Evolutionary conservation across 495 filamentous ascomycete species (phyloP).

Genomic region (Neurospora sp.): DNA sequence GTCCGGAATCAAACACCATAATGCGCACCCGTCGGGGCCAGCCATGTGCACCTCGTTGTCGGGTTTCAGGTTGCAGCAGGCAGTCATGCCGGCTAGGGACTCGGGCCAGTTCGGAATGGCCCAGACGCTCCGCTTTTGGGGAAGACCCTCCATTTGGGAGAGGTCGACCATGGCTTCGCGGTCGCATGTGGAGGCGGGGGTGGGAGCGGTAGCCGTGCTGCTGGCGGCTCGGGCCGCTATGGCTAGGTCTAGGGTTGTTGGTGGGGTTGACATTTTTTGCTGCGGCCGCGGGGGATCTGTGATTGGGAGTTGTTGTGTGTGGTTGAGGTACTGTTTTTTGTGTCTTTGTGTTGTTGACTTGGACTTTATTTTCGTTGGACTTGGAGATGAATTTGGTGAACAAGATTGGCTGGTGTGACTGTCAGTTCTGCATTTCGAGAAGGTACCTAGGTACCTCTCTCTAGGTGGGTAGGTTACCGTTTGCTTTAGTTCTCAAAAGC

Average conservation of each 20-base stretch:
- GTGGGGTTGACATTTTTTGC: not conserved
- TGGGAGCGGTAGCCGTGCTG: not conserved
- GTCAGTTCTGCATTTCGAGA: too few species aligned
- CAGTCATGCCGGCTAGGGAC: not conserved
- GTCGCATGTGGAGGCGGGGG: not conserved
- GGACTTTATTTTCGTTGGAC: not conserved
- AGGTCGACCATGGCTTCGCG: not conserved
- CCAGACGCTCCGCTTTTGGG: not conserved
- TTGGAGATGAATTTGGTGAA: not conserved
- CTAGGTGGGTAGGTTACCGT: not conserved
- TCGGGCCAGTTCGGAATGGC: not conserved
- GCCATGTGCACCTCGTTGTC: not conserved
- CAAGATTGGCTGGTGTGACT: not conserved
- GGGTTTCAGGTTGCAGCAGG: not conserved
- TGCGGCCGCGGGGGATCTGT: not conserved
- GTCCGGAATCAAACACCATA: not conserved
- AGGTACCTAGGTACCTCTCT: too few species aligned
- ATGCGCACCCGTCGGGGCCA: not conserved
- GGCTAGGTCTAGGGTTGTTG: not conserved
- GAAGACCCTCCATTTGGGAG: not conserved
- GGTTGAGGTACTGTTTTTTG: not conserved
- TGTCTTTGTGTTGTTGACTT: not conserved
- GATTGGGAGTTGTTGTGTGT: not conserved
- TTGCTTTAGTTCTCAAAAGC: not conserved
- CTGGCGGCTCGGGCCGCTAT: not conserved